Evolutionary conservation across 2,329 filamentous ascomycete genomes (phyloP), one percentile per base, ranked within the genome.

Genomic region (Fragosphaeria purpurea): DNA sequence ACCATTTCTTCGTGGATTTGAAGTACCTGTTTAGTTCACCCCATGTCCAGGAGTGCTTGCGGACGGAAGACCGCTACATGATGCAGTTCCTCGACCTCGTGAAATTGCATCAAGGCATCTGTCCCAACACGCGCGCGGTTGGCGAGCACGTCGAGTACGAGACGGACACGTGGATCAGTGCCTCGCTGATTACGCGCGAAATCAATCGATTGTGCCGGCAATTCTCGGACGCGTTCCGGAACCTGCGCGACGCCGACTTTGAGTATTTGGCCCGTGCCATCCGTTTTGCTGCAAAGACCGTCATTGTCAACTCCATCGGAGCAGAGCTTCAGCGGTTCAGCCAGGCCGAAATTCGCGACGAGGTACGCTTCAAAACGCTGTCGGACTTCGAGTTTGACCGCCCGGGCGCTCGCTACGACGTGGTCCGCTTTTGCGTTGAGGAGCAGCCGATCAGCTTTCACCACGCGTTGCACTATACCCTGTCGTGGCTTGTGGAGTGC

Each of bases 131-230:
- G 44, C 80, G 94, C 55, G 93, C 91, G 3, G 80, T 96, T 30
- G 89, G 90, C 12, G 93, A 97, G 62, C 93, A 98, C 64, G 87
- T 98, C 35, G 94, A 98, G 65, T 98, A 97, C 62, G 93, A 98
- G 67, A 94, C 90, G 2, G 94, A 98, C 67, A 86, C 88, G 22
- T 98, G 93, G 93, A 97, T 98, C 48, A 94, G 88, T 52, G 91
- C 93, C 4, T 95, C 90, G 6, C 76, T 97, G 47, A 86, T 98
- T 52, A 96, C 93, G 46, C 80, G 91, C 47, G 91, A 98, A 65
- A 91, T 98, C 65, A 97, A 97, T 63, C 82, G 88, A 49, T 77
- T 97, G 39, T 95, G 91, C 61, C 79, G 90, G 55, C 86, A 93
- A 60, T 85, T 97, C 52, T 83, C 89, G 0, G 87, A 95, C 59